Evolutionary conservation across 495 filamentous ascomycete species (phyloP).

Genomic region (Extremus antarcticus): DNA sequence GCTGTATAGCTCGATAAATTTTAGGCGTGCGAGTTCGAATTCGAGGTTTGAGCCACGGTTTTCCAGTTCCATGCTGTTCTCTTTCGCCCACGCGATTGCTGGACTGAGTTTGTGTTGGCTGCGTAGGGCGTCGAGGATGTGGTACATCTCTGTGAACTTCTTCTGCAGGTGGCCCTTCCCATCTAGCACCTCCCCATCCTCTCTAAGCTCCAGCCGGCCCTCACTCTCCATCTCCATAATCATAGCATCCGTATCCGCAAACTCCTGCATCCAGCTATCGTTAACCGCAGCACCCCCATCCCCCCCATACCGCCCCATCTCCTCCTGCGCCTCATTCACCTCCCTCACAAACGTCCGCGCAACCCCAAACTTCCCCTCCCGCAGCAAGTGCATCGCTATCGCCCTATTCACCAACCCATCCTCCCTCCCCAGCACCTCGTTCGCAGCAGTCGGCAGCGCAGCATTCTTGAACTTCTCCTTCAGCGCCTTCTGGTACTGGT

Average conservation of each 20-base stretch:
- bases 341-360: constrained; percentile 73
- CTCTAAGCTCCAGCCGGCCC: not conserved
- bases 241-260: constrained; percentile 5
- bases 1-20: constrained; percentile 72
- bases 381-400: constrained; percentile 89
- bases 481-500: constrained; percentile 69
- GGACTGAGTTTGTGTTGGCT: constrained; percentile 57
- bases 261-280: constrained; percentile 11
- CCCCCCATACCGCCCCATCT: not conserved
- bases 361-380: constrained; percentile 86
- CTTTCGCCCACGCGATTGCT: constrained; percentile 76
- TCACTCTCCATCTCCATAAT: constrained; percentile 1
- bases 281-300: not conserved
- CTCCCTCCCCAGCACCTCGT: constrained; percentile 70
- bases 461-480: constrained; percentile 51
- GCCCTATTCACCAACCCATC: constrained; percentile 74
- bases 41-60: constrained; percentile 82
- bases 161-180: constrained; percentile 44
- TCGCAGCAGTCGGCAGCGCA: constrained; percentile 59
- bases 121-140: constrained; percentile 68
- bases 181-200: constrained; percentile 32
- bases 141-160: constrained; percentile 81
- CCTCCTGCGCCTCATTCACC: constrained; percentile 26
- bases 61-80: constrained; percentile 59
- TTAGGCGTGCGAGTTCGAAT: constrained; percentile 79